phyloP scores from a whole-genome alignment of 139 green algal genomes.

The Parachlorella kessleri region DNA sequence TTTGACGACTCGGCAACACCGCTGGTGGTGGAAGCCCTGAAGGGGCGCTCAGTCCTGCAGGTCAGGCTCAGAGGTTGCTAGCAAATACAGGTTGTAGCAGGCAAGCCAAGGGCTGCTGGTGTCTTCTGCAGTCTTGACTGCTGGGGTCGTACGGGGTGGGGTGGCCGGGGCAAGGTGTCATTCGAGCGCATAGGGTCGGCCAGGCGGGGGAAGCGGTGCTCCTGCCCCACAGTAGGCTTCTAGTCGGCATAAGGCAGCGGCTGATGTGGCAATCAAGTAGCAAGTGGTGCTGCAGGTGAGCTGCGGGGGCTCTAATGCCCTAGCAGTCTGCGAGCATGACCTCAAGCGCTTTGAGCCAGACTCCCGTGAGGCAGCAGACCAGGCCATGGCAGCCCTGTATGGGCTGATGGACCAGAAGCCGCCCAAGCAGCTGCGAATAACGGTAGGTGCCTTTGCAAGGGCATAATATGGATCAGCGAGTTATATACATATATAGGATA shows the following conservation, averaged over 20 bases:
- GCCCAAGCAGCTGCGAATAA: constrained; percentile 5
- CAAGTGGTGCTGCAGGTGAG: too few species aligned
- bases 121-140: not conserved
- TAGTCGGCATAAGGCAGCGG: too few species aligned
- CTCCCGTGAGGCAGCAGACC: constrained; percentile 28
- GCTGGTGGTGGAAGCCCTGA: constrained; percentile 45
- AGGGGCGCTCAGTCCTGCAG: constrained; percentile 42
- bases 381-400: constrained; percentile 18
- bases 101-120: not conserved
- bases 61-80: not conserved
- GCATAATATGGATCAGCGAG: too few species aligned
- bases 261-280: too few species aligned
- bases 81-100: not conserved
- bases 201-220: too few species aligned
- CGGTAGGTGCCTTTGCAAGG: too few species aligned
- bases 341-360: constrained; percentile 33
- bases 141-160: too few species aligned
- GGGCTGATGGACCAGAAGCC: constrained; percentile 16
- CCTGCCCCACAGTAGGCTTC: too few species aligned
- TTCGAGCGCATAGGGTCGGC: too few species aligned
- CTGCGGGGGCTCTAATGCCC: constrained; percentile 61
- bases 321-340: constrained; percentile 73
- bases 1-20: constrained; percentile 53
- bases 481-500: too few species aligned
- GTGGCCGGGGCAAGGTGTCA: too few species aligned